Evolutionary conservation across 768 basidiomycete genomes (phyloP), one percentile per base, ranked within the genome.

Genomic region (Floccularia luteovirens): DNA sequence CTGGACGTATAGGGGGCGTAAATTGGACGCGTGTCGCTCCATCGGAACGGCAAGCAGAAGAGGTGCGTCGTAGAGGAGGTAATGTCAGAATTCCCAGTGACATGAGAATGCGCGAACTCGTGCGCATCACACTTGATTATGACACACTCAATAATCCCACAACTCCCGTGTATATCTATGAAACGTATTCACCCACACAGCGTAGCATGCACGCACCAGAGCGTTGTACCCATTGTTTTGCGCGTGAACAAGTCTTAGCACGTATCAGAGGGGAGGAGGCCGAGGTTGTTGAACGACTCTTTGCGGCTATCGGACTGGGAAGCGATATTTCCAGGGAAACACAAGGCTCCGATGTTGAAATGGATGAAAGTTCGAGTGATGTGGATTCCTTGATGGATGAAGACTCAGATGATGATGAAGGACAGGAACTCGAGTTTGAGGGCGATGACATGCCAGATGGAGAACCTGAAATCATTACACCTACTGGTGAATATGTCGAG

Each of bases 381-480:
- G 27, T 8, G 27, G 27, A 14, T 8, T 8, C 8, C 27, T 28
- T 28, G 27, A 14, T n/a, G n/a, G n/a, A n/a, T n/a, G 14, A 16
- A 27, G 20, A 24, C 27, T 30, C 5, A 20, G 24, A 38, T 23
- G 31, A 19, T 24, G 12, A 43, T 19, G 49, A 41, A 13, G 45
- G 48, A 2, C 54, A 48, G n/a, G 48, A 51, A 33, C 36, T 53
- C 12, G 40, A 52, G 12, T 14, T 31, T 7, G 51, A 54, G 33
- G 53, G 48, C 12, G 61, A 62, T 27, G 49, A 48, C 19, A 42
- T 43, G 16, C 41, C 46, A 1, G 56, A 60, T 24, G 48, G 42
- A 3, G 50, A 49, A 17, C 28, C 20, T 5, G 17, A 11, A 10
- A 5, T 7, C 22, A 17, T 28, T 8, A 28, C 10, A 28, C 27